Evolutionary conservation across 2,329 filamentous ascomycete genomes (phyloP), one percentile per base, ranked within the genome.

Genomic region (Calonectria pteridis): DNA sequence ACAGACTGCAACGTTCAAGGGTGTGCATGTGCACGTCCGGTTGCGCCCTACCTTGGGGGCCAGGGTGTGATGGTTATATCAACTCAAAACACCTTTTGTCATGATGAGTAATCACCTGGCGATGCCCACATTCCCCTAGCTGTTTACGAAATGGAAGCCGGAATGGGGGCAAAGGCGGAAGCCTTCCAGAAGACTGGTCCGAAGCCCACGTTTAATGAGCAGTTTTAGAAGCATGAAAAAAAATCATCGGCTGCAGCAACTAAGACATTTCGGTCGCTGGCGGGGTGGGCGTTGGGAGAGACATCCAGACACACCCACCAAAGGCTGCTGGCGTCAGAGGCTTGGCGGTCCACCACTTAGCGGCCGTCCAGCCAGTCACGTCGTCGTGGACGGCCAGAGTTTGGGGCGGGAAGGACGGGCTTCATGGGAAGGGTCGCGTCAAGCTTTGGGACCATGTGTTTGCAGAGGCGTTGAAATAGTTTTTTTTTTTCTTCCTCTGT

Each of bases 311-410:
- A 53, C 33, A 33, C 55, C 65, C 50, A 46, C 33, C 29, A 18
- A 63, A 40, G 37, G 33, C 66, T 26, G 18, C 51, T 35, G 66
- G 66, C 66, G 66, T 59, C 37, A 68, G 50, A 55, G 40, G 51
- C 50, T 55, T 59, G 51, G 46, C n/a, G 51, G 51, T 28, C 64
- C 49, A 67, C 49, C 14, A 29, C 14, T 33, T 46, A 20, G 37
- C n/a, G 59, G 28, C 66, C 37, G n/a, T 7, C 51, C 28, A 46
- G 66, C 66, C 40, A 68, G 50, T 62, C n/a, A 62, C 9, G 33
- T 62, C 18, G 33, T 40, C 51, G 64, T 28, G 50, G 16, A 6
- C 26, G 14, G 26, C n/a, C 55, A 40, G 55, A 40, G 33, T 28
- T 26, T 40, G 55, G 55, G 26, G 35, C 55, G 55, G 55, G 55